A percentile compares a stretch with the other conserved stretches of the same genome.
Conservation (phyloP, 1,139 yeast genomes). For the Kazachstania sp. region DNA sequence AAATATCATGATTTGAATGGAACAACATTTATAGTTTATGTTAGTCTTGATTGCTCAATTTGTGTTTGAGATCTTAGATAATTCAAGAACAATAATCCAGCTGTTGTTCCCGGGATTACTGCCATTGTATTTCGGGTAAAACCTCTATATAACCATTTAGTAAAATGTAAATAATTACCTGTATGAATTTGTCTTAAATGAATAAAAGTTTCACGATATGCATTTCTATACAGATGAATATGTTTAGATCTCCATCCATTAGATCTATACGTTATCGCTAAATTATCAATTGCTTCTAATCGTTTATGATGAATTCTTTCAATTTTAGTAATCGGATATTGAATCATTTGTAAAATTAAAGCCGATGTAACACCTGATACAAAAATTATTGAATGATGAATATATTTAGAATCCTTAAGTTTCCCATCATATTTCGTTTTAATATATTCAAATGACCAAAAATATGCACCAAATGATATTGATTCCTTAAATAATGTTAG, state of each 20-base stretch:
- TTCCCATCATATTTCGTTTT: slow-evolving; percentile 43
- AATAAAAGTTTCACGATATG: slow-evolving; percentile 9
- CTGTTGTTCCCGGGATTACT: slow-evolving; percentile 4
- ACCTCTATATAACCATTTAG: slow-evolving; percentile 4
- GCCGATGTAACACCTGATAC: slow-evolving; percentile 92
- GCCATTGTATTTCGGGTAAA: slow-evolving; percentile 2
- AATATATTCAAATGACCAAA: slow-evolving; percentile 75
- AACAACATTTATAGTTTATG: background rate
- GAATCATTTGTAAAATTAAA: slow-evolving; percentile 61
- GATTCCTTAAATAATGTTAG: slow-evolving; percentile 73
- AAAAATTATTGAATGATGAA: slow-evolving; percentile 64
- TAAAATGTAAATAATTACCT: background rate
- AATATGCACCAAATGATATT: slow-evolving; percentile 78
- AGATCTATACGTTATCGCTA: background rate
- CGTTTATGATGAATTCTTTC: slow-evolving; percentile 75
- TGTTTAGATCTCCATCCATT: slow-evolving; percentile 37
- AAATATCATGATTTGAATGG: no score
- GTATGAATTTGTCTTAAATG: background rate
- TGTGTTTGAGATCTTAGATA: slow-evolving; percentile 3
- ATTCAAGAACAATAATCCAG: slow-evolving; percentile 3
- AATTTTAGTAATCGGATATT: slow-evolving; percentile 71
- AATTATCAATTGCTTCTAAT: slow-evolving; percentile 63
- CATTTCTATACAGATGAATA: slow-evolving; percentile 10
- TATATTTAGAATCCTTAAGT: slow-evolving; percentile 34
- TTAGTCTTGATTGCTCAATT: background rate